Percentiles rank a stretch among this genome's conserved stretches.
Conservation (phyloP, 345 rosid species). For the Gossypium longicalyx region DNA sequence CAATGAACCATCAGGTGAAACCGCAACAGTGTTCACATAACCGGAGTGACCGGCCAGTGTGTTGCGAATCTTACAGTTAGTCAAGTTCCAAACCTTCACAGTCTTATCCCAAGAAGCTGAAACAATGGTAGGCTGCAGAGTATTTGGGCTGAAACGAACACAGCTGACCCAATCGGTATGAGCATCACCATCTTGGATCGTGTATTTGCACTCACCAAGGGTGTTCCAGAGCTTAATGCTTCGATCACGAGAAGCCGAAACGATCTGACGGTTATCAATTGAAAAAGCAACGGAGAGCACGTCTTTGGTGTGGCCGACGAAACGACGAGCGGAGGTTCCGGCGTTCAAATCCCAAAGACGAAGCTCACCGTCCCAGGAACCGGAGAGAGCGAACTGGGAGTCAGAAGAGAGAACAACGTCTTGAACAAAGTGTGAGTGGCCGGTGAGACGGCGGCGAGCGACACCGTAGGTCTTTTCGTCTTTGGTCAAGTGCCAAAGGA, state of each 20-base stretch:
- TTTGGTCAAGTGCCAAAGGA: constrained; percentile 82
- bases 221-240: constrained; percentile 95
- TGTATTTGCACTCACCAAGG: constrained; percentile 95
- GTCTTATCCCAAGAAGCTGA: constrained; percentile 90
- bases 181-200: constrained; percentile 79
- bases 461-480: constrained; percentile 84
- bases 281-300: constrained; percentile 96
- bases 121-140: constrained; percentile 74
- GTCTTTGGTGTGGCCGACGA: constrained; percentile 93
- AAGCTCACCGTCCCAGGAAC: constrained; percentile 98
- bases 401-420: constrained; percentile 97
- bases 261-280: constrained; percentile 93
- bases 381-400: constrained; percentile 93
- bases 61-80: constrained; percentile 79
- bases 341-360: constrained; percentile 90
- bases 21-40: constrained; percentile 86
- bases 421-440: constrained; percentile 90
- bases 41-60: constrained; percentile 77
- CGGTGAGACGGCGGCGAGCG: constrained; percentile 84
- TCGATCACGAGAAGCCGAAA: constrained; percentile 94
- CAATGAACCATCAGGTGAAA: constrained; percentile 89
- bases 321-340: constrained; percentile 78
- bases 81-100: constrained; percentile 89
- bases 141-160: constrained; percentile 87
- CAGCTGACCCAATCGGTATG: constrained; percentile 95